A percentile compares a stretch with the other conserved stretches of the same genome.
phyloP scores from a whole-genome alignment of 768 basidiomycete species.

The Tulasnella sp. region DNA sequence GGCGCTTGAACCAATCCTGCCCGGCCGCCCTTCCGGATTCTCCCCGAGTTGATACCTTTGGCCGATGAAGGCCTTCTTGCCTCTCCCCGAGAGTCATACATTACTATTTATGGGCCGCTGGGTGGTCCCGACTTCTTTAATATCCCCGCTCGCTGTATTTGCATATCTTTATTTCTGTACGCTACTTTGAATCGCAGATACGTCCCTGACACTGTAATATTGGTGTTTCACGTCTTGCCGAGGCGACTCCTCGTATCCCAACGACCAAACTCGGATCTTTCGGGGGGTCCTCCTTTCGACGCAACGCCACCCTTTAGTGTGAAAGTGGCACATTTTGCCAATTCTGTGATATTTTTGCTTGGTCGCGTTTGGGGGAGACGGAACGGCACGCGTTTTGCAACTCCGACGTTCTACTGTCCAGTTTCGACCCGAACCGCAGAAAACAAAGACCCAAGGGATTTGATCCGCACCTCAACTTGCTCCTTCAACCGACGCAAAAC shows the following conservation, averaged over 20 bases:
- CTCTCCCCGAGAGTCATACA: neutral
- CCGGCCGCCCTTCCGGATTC: neutral
- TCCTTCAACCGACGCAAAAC: neutral
- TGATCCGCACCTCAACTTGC: neutral
- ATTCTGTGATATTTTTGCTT: neutral
- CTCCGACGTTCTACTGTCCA: neutral
- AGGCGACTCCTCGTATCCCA: neutral
- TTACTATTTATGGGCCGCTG: neutral
- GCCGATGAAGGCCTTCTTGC: neutral
- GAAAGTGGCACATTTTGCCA: neutral
- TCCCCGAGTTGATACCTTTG: constrained; percentile 9
- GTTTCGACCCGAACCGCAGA: neutral
- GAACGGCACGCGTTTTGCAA: neutral
- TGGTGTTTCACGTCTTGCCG: neutral
- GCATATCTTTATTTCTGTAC: neutral
- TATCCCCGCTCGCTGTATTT: neutral
- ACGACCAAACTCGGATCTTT: neutral
- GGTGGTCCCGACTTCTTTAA: neutral
- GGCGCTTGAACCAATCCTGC: neutral
- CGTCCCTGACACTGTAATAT: neutral
- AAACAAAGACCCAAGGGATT: neutral
- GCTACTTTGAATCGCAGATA: neutral
- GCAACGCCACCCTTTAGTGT: neutral
- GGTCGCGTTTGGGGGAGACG: neutral
- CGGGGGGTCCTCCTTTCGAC: neutral